Evolutionary conservation across 768 basidiomycete species (phyloP), one percentile per base, ranked within the genome.

Genomic region (Lactifluus subvellereus): DNA sequence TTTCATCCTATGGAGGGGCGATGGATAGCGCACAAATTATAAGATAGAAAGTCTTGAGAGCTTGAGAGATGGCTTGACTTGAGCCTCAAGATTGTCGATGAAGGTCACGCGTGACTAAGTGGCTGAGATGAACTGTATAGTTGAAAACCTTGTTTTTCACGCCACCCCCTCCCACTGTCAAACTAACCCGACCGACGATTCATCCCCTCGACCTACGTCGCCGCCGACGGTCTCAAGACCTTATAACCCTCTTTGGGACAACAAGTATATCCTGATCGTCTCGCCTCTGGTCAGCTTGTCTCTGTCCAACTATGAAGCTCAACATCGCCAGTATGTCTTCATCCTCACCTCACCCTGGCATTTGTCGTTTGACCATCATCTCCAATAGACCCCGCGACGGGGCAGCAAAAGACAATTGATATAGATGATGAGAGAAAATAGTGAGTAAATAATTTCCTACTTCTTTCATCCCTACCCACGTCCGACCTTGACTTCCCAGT

Each of bases 361-460:
- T 43, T 37, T 37, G 2, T 32, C 56, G 2, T 30, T 55, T 48
- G 37, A 57, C 4, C 11, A 6, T 10, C 32, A n/a, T 52, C 22
- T 16, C 9, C 20, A 37, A 51, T 45, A 93, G 90, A 96, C 84
- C 93, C 94, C 77, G 94, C 94, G 68, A 98, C 95, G 61, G 95
- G 94, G 76, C 88, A 88, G 72, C 95, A 97, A 88, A 98, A 98
- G 82, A 85, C 89, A 75, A 77, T 96, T 81, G 94, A 95, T 74
- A 72, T 95, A 75, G 95, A 96, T 71, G 92, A 96, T 74, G 94
- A 96, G 80, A 87, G 83, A 73, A 82, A 84, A 80, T 88, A 77
- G 89, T 91, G 74, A 72, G 88, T 52, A 33, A 14, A 43, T 18
- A 10, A 0, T 16, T 3, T 37, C 8, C 6, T 18, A 6, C 45